phyloP scores from a whole-genome alignment of 2,329 filamentous ascomycete species.

The Didymella arachidicola region DNA sequence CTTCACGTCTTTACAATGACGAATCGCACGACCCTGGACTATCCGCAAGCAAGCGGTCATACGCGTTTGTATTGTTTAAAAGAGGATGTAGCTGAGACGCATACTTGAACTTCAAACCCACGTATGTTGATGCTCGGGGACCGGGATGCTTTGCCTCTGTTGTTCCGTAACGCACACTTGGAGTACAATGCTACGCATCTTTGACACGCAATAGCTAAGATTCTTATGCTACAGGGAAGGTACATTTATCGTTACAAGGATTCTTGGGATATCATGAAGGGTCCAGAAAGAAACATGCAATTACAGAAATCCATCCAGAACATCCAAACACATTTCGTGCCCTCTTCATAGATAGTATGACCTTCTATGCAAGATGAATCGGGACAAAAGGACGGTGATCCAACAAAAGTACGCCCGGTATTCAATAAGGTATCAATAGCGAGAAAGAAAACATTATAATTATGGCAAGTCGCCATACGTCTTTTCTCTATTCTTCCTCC shows the following conservation, averaged over 20 bases:
- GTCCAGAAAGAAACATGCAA: slow-evolving; percentile 1
- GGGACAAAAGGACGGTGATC: background rate
- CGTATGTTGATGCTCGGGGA: background rate
- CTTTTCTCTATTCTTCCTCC: slow-evolving; percentile 42
- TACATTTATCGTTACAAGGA: slow-evolving; percentile 16
- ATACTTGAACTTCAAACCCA: background rate
- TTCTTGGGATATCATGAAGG: slow-evolving; percentile 17
- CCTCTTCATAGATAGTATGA: background rate
- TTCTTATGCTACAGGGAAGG: slow-evolving; percentile 15
- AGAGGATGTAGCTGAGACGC: background rate
- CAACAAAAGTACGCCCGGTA: background rate
- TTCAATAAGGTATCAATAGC: background rate
- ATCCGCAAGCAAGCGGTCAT: background rate
- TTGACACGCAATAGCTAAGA: background rate
- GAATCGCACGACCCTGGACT: background rate
- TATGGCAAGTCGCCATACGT: slow-evolving; percentile 34
- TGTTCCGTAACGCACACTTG: background rate
- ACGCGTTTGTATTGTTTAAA: too few species aligned
- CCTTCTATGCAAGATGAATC: background rate
- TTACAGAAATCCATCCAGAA: background rate
- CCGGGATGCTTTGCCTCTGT: background rate
- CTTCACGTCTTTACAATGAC: background rate
- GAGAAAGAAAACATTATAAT: slow-evolving; percentile 2
- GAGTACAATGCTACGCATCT: background rate
- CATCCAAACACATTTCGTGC: background rate